Conservation (phyloP, 306 rosid species). For the Oemleria cerasiformis region DNA sequence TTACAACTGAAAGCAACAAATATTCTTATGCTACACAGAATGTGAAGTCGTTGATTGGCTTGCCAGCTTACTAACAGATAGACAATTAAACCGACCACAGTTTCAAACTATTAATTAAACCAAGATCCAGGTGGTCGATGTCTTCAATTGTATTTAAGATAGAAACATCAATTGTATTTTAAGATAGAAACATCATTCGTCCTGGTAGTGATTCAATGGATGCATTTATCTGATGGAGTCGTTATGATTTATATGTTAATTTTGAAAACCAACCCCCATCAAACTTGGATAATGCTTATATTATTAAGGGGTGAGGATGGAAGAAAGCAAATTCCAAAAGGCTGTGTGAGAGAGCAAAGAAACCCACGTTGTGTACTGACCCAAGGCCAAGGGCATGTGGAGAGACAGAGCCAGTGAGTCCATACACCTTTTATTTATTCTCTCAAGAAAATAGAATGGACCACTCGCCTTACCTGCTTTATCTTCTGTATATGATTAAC, state of each 20-base stretch:
- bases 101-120: no score
- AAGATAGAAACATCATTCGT: no score
- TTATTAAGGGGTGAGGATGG: background rate
- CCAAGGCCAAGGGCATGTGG: conserved; percentile 20
- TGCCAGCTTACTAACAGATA: conserved; percentile 17
- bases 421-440: background rate
- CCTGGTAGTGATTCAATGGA: no score
- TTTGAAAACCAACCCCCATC: no score
- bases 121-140: no score
- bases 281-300: background rate
- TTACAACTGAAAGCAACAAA: conserved; percentile 1
- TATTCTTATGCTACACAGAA: conserved; percentile 13
- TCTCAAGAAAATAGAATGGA: conserved; percentile 10
- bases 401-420: background rate
- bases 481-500: background rate
- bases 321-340: background rate
- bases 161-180: no score
- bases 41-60: conserved; percentile 6
- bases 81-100: background rate
- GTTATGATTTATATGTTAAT: no score
- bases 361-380: conserved; percentile 13
- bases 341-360: background rate
- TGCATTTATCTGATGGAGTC: no score
- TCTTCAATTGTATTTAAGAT: no score
- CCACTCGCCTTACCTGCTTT: background rate